Evolutionary conservation across 192 early-diverging fungal genomes (phyloP), one percentile per base, ranked within the genome.

Genomic region (Funneliformis geosporum): DNA sequence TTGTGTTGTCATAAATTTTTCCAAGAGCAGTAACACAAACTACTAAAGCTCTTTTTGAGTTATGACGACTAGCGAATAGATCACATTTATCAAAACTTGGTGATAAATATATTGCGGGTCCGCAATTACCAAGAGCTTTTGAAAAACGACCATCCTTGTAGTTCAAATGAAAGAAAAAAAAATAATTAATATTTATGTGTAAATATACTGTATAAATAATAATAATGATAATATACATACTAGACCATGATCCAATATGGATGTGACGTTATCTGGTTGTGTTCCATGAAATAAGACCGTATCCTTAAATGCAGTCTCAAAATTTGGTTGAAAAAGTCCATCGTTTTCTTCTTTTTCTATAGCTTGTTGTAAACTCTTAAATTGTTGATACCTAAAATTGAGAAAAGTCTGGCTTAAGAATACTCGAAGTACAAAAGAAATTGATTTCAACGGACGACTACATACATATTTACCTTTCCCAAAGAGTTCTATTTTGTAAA

Each of bases 261-360:
- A 73, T 23, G 11, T 25, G 27, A 73, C 71, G 8, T 50, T 73
- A 25, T 73, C 71, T 44, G 71, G 71, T 44, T 73, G 71, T 23
- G 71, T 73, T 25, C 71, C 71, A 73, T 73, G 71, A 73, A 73
- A 73, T 44, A 73, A 50, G 11, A 73, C 71, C n/a, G 71, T 73
- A 44, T 73, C 71, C 38, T 73, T 73, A 43, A 73, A 73, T 23
- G 4, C 18, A 18, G 43, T 73, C 27, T 27, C 43, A 73, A 28
- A 73, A 5, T 50, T 12, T 28, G 71, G 12, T 44, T 21, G 12
- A 33, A 40, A 70, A 2, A 8, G 9, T n/a, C 47, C 21, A 4
- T 6, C 4, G 3, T 46, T 73, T 9, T 39, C 71, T n/a, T 71
- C 40, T 47, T 7, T 23, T 50, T 73, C 71, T 43, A 50, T 73